Percentiles rank a stretch among this genome's conserved stretches.
Conservation (phyloP, 1,139 yeast genomes). For the Suhomyces guaymorum region DNA sequence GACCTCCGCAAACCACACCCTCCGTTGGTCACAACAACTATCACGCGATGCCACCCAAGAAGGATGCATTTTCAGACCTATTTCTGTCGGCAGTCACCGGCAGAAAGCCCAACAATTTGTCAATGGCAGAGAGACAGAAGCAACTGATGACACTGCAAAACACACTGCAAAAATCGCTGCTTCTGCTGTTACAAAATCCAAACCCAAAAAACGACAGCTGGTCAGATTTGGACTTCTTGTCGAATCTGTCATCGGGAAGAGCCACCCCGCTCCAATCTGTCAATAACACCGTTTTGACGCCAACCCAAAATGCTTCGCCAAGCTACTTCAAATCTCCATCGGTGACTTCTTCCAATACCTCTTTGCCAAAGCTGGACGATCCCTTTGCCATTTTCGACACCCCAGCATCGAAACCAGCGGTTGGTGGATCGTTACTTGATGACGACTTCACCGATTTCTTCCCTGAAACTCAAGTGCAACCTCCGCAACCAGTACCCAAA, state of each 20-base stretch:
- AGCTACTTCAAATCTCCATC: conserved; percentile 4
- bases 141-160: conserved; percentile 7
- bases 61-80: conserved; percentile 51
- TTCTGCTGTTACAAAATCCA: conserved; percentile 10
- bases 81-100: conserved; percentile 36
- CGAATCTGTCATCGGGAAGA: conserved; percentile 9
- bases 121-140: conserved; percentile 25
- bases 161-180: conserved; percentile 4
- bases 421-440: conserved; percentile 29
- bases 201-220: conserved; percentile 16
- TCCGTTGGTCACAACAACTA: too few relatives aligned
- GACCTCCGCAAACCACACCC: too few relatives aligned
- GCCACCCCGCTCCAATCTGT: conserved; percentile 5
- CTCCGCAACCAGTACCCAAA: neutral
- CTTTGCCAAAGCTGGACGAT: conserved; percentile 12
- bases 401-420: neutral
- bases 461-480: conserved; percentile 8
- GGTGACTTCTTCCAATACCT: conserved; percentile 10
- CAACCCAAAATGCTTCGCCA: conserved; percentile 11
- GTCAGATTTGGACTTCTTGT: conserved; percentile 24
- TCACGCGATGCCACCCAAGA: conserved; percentile 44
- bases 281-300: conserved; percentile 2
- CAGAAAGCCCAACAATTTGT: conserved; percentile 16
- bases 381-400: conserved; percentile 23
- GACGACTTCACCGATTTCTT: conserved; percentile 48